Conservation (phyloP, 2,329 filamentous ascomycete species). For the Botryosphaeria dothidea region DNA sequence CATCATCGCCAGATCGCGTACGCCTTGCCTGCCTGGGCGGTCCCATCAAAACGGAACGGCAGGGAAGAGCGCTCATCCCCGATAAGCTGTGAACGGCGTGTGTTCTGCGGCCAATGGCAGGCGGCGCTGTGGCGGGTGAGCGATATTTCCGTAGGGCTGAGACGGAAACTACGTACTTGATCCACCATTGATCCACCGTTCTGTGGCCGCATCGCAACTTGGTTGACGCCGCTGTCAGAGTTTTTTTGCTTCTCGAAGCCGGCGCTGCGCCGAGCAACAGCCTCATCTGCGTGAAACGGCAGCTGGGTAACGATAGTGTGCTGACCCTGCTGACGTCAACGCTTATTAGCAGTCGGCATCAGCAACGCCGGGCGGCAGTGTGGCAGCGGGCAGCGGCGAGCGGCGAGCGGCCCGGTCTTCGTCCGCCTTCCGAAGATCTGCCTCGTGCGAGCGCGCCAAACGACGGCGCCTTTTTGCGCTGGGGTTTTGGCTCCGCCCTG, state of each 20-base stretch:
- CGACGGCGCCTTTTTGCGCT: neutral
- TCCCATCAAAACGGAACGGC: neutral
- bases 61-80: neutral
- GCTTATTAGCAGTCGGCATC: neutral
- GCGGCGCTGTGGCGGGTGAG: neutral
- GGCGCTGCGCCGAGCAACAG: neutral
- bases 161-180: constrained; percentile 13
- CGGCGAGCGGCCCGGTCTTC: neutral
- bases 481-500: neutral
- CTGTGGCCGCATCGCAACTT: neutral
- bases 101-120: neutral
- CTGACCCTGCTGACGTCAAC: constrained; percentile 1
- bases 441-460: neutral
- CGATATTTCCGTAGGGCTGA: constrained; percentile 17
- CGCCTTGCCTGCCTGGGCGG: constrained; percentile 1
- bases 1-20: neutral
- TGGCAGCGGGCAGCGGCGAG: neutral
- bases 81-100: neutral
- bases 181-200: constrained; percentile 13
- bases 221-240: neutral
- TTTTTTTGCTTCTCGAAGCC: constrained; percentile 6
- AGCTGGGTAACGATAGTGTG: neutral
- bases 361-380: neutral
- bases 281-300: constrained; percentile 1
- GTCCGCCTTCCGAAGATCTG: neutral